phyloP scores from a whole-genome alignment of 78 protist species.

The Polysphondylium violaceum region DNA sequence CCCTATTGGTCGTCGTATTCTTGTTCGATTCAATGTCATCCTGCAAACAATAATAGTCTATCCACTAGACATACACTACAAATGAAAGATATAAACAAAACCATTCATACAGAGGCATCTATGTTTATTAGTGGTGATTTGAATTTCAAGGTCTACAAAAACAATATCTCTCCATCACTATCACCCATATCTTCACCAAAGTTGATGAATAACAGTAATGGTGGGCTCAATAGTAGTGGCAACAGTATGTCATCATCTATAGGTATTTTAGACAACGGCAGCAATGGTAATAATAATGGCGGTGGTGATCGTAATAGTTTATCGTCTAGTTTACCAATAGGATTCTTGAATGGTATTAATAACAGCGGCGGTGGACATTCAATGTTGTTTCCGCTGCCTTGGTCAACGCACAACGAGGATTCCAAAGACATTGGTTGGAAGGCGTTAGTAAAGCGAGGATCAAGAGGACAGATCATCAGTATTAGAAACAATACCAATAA shows the following conservation, averaged over 20 bases:
- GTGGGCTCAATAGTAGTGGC: neutral
- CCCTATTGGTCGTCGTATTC: slow-evolving; percentile 52
- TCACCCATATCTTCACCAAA: neutral
- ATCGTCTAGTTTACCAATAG: slow-evolving; percentile 27
- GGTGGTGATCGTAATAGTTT: slow-evolving; percentile 18
- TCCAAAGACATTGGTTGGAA: slow-evolving; percentile 27
- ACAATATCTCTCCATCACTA: slow-evolving; percentile 1
- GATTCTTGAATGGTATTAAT: neutral
- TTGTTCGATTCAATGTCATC: slow-evolving; percentile 7
- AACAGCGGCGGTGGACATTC: neutral
- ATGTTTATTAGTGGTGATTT: neutral
- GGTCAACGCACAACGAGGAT: slow-evolving; percentile 3
- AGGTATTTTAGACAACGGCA: neutral
- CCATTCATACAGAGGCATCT: slow-evolving; percentile 43
- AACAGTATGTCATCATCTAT: neutral
- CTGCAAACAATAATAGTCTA: neutral
- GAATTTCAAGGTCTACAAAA: slow-evolving; percentile 1
- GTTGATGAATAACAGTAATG: slow-evolving; percentile 41
- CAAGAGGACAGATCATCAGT: slow-evolving; percentile 65
- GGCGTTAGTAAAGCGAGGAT: slow-evolving; percentile 19
- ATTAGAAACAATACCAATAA: slow-evolving; percentile 26
- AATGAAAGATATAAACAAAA: slow-evolving; percentile 26
- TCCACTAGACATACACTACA: neutral
- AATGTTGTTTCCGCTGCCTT: slow-evolving; percentile 32
- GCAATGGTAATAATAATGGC: neutral